phyloP scores from a whole-genome alignment of 768 basidiomycete species.

The Cyathus striatus region DNA sequence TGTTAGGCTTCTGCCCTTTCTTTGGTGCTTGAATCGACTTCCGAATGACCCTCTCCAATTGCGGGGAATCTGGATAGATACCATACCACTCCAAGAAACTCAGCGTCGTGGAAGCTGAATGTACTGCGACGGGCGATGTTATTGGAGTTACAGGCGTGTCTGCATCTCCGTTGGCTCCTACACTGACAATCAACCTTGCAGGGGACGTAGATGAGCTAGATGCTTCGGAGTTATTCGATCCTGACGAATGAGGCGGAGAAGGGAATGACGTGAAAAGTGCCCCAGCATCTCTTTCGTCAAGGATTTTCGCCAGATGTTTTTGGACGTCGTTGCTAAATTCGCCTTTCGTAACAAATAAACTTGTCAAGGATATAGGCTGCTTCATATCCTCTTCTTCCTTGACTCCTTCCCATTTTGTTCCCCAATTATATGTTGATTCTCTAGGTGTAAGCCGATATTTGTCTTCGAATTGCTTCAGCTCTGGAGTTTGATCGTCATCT shows the following conservation, averaged over 20 bases:
- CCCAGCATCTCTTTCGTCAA: slow-evolving; percentile 13
- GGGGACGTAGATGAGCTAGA: not conserved
- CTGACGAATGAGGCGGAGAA: slow-evolving; percentile 6
- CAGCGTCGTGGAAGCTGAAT: slow-evolving; percentile 27
- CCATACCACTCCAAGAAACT: slow-evolving; percentile 32
- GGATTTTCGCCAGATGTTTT: slow-evolving; percentile 20
- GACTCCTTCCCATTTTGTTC: slow-evolving; percentile 10
- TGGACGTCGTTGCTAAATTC: slow-evolving; percentile 21
- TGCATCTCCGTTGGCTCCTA: not conserved
- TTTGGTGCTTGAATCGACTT: slow-evolving; percentile 4
- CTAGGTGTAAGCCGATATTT: not conserved
- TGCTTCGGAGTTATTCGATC: not conserved
- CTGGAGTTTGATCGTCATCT: slow-evolving; percentile 2
- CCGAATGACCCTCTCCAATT: slow-evolving; percentile 8
- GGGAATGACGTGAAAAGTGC: slow-evolving; percentile 16
- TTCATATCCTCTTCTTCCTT: slow-evolving; percentile 11
- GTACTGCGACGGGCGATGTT: slow-evolving; percentile 18
- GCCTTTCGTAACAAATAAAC: slow-evolving; percentile 18
- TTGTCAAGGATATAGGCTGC: slow-evolving; percentile 21
- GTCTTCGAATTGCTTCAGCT: slow-evolving; percentile 3
- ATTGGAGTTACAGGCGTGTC: not conserved
- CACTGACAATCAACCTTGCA: no score
- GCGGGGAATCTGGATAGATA: slow-evolving; percentile 27
- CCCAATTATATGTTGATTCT: slow-evolving; percentile 3
- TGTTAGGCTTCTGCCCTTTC: slow-evolving; percentile 1